These are phyloP conservation scores for Brassica cretica DNA, from an alignment of 345 rosid genomes.

Conservation along the genomic window DNA sequence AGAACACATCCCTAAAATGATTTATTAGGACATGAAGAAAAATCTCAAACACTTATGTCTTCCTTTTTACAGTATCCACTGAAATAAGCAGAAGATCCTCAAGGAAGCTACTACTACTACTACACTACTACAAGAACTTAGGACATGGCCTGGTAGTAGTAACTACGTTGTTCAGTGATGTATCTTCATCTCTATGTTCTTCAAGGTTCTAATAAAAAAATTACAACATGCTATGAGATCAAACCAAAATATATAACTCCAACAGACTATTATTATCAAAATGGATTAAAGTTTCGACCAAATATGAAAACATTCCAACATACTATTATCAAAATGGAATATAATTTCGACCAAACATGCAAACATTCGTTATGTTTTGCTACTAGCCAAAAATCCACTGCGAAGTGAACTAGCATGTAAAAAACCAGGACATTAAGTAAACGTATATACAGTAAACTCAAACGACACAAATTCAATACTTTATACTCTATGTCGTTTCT, in stretches of 20 bases:
- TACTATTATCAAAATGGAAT: neutral
- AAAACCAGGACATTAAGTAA: neutral
- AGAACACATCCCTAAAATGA: neutral
- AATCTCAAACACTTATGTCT: neutral
- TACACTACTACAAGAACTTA: neutral
- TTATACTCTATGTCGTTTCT: no score
- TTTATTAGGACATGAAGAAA: neutral
- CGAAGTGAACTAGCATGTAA: neutral
- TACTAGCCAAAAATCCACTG: neutral
- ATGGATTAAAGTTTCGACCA: neutral
- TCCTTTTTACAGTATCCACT: constrained; percentile 22
- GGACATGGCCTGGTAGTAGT: constrained; percentile 22
- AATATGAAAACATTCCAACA: neutral
- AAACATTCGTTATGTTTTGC: neutral
- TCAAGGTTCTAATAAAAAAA: constrained; percentile 7
- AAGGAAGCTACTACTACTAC: constrained; percentile 16
- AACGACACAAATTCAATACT: no score
- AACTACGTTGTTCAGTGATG: constrained; percentile 9
- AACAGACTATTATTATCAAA: neutral
- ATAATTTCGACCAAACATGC: neutral
- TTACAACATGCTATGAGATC: constrained; percentile 1
- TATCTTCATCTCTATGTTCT: constrained; percentile 9
- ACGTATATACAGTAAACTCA: neutral
- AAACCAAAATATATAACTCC: neutral
- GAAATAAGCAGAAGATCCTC: neutral